Conservation (phyloP, 2,329 filamentous ascomycete genomes). For the Cytospora paraplurivora region DNA sequence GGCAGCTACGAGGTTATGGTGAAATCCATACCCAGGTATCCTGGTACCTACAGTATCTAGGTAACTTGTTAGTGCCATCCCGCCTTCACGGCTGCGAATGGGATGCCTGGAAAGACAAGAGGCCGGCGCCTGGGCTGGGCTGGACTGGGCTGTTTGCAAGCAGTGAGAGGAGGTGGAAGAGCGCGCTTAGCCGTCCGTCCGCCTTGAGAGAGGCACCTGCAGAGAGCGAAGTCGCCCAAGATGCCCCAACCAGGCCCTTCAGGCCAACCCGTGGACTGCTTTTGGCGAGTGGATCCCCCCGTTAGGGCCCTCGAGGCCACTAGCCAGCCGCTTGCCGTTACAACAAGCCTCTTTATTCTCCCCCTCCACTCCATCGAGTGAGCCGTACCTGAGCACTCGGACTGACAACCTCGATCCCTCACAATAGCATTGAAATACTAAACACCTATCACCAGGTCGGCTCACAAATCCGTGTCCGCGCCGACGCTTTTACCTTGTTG, state of each 20-base stretch:
- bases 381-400: neutral
- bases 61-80: slow-evolving; percentile 11
- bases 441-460: slow-evolving; percentile 7
- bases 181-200: slow-evolving; percentile 10
- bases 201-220: neutral
- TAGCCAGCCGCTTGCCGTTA: neutral
- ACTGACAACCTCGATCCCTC: slow-evolving; percentile 12
- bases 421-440: slow-evolving; percentile 17
- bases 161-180: neutral
- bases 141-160: neutral
- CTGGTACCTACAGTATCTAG: too few species aligned
- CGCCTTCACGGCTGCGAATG: slow-evolving; percentile 1
- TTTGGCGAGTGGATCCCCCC: slow-evolving; percentile 15
- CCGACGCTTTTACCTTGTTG: slow-evolving; percentile 14
- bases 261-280: slow-evolving; percentile 17
- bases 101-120: neutral
- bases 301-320: slow-evolving; percentile 15
- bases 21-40: neutral
- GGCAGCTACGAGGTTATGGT: too few species aligned
- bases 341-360: slow-evolving; percentile 3
- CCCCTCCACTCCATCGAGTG: neutral
- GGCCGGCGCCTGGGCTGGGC: neutral
- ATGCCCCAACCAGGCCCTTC: slow-evolving; percentile 18
- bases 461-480: slow-evolving; percentile 15
- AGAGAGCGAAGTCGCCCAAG: slow-evolving; percentile 6